phyloP scores from a whole-genome alignment of 805 yeast species.

The Cyberlindnera japonica region DNA sequence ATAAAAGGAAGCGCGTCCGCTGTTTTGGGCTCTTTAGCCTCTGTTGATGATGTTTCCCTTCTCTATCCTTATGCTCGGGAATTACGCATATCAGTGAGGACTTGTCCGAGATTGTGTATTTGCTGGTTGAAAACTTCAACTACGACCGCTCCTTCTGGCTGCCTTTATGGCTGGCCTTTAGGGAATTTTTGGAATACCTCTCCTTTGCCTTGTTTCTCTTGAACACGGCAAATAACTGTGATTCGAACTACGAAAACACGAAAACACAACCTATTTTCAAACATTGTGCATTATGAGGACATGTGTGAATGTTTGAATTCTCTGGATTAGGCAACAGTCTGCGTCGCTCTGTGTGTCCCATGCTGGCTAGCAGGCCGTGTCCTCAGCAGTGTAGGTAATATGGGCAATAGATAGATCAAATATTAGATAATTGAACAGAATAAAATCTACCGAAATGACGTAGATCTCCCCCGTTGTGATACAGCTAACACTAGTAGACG shows the following conservation, averaged over 20 bases:
- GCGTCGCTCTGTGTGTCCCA: no score
- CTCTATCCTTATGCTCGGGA: conserved; percentile 99
- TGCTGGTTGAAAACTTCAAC: conserved; percentile 99
- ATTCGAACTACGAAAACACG: not conserved
- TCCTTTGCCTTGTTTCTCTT: conserved; percentile 6
- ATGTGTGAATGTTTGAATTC: conserved; percentile 9
- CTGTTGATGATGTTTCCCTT: conserved; percentile 16
- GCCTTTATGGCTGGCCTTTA: conserved; percentile 3
- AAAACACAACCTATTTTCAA: conserved; percentile 5
- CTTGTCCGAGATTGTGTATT: conserved; percentile 99
- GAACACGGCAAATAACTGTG: not conserved
- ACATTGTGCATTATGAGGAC: conserved; percentile 11
- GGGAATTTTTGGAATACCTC: conserved; percentile 27
- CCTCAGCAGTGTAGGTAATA: no score
- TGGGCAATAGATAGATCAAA: no score
- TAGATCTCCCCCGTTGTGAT: no score
- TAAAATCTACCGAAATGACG: no score
- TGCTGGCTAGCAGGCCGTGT: no score
- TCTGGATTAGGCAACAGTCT: no score
- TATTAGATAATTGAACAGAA: no score
- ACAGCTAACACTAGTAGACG: no score
- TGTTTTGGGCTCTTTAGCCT: not conserved
- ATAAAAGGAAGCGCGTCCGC: conserved; percentile 1
- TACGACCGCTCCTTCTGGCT: conserved; percentile 68
- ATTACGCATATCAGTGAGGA: conserved; percentile 99